Evolutionary conservation across 495 filamentous ascomycete genomes (phyloP).

Genomic region (Haplographium delicatum): DNA sequence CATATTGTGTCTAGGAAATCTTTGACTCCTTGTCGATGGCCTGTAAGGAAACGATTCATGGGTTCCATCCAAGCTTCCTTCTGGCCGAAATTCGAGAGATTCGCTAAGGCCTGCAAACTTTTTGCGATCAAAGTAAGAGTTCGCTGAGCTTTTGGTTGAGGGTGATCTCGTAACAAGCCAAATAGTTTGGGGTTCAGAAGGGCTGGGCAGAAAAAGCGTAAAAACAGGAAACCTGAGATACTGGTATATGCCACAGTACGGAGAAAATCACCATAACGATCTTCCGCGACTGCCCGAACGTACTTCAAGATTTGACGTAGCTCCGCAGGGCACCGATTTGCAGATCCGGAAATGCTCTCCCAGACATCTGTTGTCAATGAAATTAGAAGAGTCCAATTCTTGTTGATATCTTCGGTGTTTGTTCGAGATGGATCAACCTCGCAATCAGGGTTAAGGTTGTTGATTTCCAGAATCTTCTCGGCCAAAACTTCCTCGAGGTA

Average conservation of each 20-base stretch:
- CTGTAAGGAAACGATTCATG: conserved; percentile 76
- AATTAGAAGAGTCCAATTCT: conserved; percentile 80
- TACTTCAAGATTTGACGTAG: conserved; percentile 85
- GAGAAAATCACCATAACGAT: conserved; percentile 93
- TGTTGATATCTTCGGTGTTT: conserved; percentile 65
- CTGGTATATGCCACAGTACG: conserved; percentile 92
- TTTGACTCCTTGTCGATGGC: conserved; percentile 71
- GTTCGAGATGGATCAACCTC: conserved; percentile 85
- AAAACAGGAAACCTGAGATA: conserved; percentile 93
- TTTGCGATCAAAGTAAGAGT: conserved; percentile 94
- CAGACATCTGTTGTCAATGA: conserved; percentile 75
- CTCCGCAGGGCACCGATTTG: conserved; percentile 72
- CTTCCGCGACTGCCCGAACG: conserved; percentile 88
- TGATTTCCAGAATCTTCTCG: conserved; percentile 82
- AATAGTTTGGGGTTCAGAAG: conserved; percentile 97
- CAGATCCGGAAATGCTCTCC: conserved; percentile 71
- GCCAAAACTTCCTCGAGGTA: conserved; percentile 84
- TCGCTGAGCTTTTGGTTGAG: conserved; percentile 78
- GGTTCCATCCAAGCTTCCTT: conserved; percentile 99
- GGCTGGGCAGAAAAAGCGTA: conserved; percentile 94
- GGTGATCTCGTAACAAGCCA: conserved; percentile 81
- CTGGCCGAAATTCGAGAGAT: conserved; percentile 86
- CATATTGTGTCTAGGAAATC: conserved; percentile 84
- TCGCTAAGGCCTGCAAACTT: conserved; percentile 89
- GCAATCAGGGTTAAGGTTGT: conserved; percentile 82